These are phyloP conservation scores for Aaosphaeria arxii DNA, from an alignment of 2,329 filamentous ascomycete species.

Conservation along the genomic window DNA sequence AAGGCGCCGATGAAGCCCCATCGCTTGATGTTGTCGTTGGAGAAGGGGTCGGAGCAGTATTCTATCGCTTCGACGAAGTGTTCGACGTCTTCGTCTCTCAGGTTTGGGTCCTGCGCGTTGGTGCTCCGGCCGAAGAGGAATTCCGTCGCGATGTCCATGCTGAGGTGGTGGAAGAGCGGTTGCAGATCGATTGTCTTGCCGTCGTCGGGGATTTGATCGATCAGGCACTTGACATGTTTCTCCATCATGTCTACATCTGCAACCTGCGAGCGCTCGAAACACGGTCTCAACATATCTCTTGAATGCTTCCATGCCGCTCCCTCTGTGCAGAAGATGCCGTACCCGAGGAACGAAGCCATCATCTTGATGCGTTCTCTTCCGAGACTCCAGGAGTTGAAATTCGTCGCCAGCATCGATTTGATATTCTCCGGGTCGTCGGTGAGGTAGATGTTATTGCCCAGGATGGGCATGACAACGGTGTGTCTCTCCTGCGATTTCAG, in stretches of 20 bases:
- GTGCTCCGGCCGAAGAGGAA: constrained; percentile 26
- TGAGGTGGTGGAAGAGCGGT: constrained; percentile 21
- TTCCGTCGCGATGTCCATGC: constrained; percentile 22
- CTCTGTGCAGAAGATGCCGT: constrained; percentile 24
- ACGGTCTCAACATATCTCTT: constrained; percentile 23
- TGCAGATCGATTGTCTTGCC: constrained; percentile 21
- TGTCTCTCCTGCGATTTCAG: constrained; percentile 7
- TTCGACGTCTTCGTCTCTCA: constrained; percentile 2
- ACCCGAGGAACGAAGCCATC: constrained; percentile 13
- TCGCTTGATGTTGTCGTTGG: constrained; percentile 6
- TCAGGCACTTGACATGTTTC: constrained; percentile 14
- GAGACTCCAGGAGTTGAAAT: constrained; percentile 16
- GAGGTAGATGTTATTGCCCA: constrained; percentile 8
- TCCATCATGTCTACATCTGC: constrained; percentile 20
- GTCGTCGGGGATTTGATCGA: constrained; percentile 17
- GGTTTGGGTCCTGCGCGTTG: constrained; percentile 3
- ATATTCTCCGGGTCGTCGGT: constrained; percentile 26
- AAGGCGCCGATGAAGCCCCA: constrained; percentile 9
- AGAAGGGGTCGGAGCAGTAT: constrained; percentile 15
- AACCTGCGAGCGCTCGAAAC: constrained; percentile 22
- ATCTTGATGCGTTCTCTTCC: constrained; percentile 11
- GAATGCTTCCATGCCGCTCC: constrained; percentile 25
- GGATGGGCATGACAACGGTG: constrained; percentile 7
- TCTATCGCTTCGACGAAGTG: constrained; percentile 22
- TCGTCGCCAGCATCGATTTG: constrained; percentile 16